Base-by-base conservation (phyloP, 2,329 filamentous ascomycete species). In the Hypoxylon sp. region DNA sequence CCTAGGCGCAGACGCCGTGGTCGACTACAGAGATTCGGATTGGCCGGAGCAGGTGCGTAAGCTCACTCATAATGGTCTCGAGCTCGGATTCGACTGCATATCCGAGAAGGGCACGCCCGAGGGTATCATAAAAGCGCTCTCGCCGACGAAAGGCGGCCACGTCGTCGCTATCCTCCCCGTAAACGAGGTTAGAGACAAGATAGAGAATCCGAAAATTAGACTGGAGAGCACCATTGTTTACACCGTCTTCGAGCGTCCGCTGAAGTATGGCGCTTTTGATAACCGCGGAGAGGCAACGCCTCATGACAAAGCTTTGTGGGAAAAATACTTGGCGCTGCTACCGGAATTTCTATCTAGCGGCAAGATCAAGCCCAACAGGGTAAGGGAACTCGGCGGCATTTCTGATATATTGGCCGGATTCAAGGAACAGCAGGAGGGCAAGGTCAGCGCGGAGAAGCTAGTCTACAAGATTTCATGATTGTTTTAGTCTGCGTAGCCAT, bases 41-140 rank as follows among this genome's bases (percentile, higher is more conserved):
- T 83, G 86, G 78, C 79, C 82, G 14, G 80, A 80, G 3, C 80
- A 88, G 70, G 90, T 93, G 26, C 90, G 90, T 80, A 86, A 86
- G 71, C 75, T 94, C 42, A 89, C 87, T 3, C 89, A 89, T 0
- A 88, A 90, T 71, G 85, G 85, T 0, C 73, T 79, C 6, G 66
- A 73, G 65, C 66, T 77, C 47, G 77, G 75, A 0, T 71, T 79
- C 24, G 78, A 78, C 67, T 75, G 73, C 66, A 73, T 79, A 24
- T 46, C 71, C 1, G 75, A 78, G 64, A 68, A 70, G 17, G 75
- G 71, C 31, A 74, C 76, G 2, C 70, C 67, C 3, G 57, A 71
- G 33, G 60, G 63, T 6, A 64, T 77, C 4, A 68, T 74, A 6
- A 65, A 48, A 44, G 73, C 77, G 1, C 33, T 79, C n/a, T 78